Conservation (phyloP, 148 eudicot genomes). For the Simmondsia chinensis region DNA sequence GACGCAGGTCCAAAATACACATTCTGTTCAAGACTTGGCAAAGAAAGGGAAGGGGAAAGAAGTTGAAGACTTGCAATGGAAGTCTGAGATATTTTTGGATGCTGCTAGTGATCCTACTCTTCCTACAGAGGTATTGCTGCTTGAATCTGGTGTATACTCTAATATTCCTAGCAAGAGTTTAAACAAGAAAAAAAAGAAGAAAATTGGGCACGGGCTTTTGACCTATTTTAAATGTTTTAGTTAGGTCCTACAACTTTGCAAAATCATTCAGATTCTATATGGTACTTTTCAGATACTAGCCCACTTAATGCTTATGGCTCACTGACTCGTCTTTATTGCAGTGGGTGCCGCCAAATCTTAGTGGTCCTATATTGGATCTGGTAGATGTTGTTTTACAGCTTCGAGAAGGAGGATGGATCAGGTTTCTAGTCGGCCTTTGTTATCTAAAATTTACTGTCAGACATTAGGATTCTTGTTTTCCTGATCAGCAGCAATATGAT, state of each 20-base stretch:
- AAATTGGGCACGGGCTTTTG: too few relatives aligned
- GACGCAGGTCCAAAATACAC: slow-evolving; percentile 12
- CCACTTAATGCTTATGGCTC: neutral
- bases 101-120: slow-evolving; percentile 47
- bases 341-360: slow-evolving; percentile 93
- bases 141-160: neutral
- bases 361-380: slow-evolving; percentile 78
- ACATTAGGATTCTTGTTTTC: too few relatives aligned
- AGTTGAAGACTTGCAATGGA: slow-evolving; percentile 17
- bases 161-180: too few relatives aligned
- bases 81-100: slow-evolving; percentile 28
- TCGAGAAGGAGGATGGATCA: slow-evolving; percentile 99
- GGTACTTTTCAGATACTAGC: too few relatives aligned
- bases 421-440: slow-evolving; percentile 38
- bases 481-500: too few relatives aligned
- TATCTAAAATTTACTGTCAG: too few relatives aligned
- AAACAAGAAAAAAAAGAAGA: too few relatives aligned
- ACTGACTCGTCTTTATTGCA: slow-evolving; percentile 24
- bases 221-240: too few relatives aligned
- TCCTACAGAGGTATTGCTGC: slow-evolving; percentile 60
- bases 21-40: slow-evolving; percentile 12
- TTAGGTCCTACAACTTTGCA: too few relatives aligned
- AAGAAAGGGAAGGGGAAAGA: slow-evolving; percentile 17
- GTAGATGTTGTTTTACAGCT: slow-evolving; percentile 96
- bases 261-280: too few relatives aligned